Evolutionary conservation across 2,329 filamentous ascomycete genomes (phyloP).

Genomic region (Hypoxylon sp.): DNA sequence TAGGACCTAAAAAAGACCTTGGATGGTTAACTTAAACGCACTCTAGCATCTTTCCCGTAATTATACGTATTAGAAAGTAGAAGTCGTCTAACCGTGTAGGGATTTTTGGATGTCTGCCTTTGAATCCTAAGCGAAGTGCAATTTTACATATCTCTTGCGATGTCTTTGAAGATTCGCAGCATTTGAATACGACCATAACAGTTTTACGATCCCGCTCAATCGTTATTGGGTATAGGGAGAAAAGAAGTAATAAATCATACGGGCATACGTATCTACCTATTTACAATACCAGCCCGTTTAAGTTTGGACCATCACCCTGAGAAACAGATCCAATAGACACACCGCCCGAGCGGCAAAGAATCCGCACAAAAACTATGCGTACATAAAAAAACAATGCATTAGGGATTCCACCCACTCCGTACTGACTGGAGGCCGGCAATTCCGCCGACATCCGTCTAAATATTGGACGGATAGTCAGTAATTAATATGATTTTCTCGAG

Average conservation of each 20-base stretch:
- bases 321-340: conserved; percentile 37
- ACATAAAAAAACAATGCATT: conserved; percentile 46
- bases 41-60: too few relatives aligned
- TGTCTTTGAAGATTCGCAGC: background rate
- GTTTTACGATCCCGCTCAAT: background rate
- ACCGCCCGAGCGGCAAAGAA: conserved; percentile 30
- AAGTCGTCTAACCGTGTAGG: too few relatives aligned
- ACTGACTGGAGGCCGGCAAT: conserved; percentile 20
- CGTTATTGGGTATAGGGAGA: background rate
- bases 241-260: conserved; percentile 28
- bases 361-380: conserved; percentile 38
- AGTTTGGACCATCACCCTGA: conserved; percentile 29
- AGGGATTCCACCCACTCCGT: conserved; percentile 20
- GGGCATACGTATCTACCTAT: conserved; percentile 42
- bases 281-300: conserved; percentile 39
- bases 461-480: conserved; percentile 31
- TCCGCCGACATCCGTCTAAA: conserved; percentile 27
- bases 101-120: too few relatives aligned
- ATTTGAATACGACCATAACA: background rate
- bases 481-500: conserved; percentile 36
- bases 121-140: too few relatives aligned
- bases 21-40: too few relatives aligned
- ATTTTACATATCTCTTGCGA: background rate
- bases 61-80: too few relatives aligned
- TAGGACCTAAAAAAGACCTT: too few relatives aligned